Base-by-base conservation (phyloP, 257 asterid genomes). In the Agastache rugosa region DNA sequence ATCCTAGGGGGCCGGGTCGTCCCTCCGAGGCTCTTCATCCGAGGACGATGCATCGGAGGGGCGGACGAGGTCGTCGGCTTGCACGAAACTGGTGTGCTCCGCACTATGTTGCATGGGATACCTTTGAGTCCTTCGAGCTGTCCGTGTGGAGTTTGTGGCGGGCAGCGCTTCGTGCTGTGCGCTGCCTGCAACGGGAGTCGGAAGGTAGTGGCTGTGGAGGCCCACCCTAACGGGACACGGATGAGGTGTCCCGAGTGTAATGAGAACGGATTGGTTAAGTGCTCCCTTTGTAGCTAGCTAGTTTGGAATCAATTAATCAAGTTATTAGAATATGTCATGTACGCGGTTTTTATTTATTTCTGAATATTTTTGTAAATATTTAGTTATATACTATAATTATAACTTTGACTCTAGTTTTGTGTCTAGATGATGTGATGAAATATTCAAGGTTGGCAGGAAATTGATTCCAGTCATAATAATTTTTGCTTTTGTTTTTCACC, bases 11-110 rank as follows among this genome's bases (percentile, higher is more conserved):
- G 87, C 2, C 82, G 83, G 37, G 84, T 82, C 4, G 87, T 91
- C 2, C 93, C 97, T 2, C 98, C 98, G n/a, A 87, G 86, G 86
- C 81, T 93, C 10, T 93, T 91, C 73, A 77, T 91, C 47, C 72
- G 80, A 34, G 97, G 97, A 0, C 80, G 81, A 50, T 77, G 79
- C 77, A 81, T 93, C 2, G 98, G 98, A 31, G 96, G 98, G 15
- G 97, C 96, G 0, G 93, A 91, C 25, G 93, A 85, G 54, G 92
- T 88, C 0, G 85, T 88, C 11, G 88, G 83, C 34, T 20, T 93
- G 71, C 96, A 93, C 51, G 98, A 93, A 64, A 81, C 74, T 23
- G 98, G 96, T 23, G 69, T 75, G 75, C 25, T 93, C 69, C 41
- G 8, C 68, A 67, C 69, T 45, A 78, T 93, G 3, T 58, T 93